Percentiles rank a stretch among this genome's conserved stretches.
Evolutionary conservation across 73 alveolate species (phyloP).

Genomic region (Paraurostyla sp.): DNA sequence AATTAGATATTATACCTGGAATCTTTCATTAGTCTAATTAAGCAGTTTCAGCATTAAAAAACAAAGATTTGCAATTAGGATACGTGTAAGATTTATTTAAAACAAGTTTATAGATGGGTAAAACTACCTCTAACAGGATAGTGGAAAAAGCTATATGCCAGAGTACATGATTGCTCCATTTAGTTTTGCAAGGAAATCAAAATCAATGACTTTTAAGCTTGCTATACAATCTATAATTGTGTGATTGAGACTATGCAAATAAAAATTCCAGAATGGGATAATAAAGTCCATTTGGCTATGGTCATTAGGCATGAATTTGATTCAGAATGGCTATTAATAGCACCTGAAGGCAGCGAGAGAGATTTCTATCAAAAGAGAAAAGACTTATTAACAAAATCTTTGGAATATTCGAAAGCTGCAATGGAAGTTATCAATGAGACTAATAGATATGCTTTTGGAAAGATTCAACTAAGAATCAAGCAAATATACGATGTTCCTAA

Average conservation of each 20-base stretch:
- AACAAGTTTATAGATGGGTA: background rate
- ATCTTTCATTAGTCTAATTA: background rate
- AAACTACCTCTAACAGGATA: background rate
- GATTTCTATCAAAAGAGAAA: background rate
- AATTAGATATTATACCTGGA: background rate
- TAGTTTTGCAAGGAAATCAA: conserved; percentile 20
- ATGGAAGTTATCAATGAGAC: conserved; percentile 50
- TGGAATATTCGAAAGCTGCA: conserved; percentile 26
- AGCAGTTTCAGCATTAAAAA: background rate
- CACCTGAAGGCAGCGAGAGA: conserved; percentile 29
- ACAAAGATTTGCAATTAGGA: conserved; percentile 13
- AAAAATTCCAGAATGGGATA: conserved; percentile 54
- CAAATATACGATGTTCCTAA: conserved; percentile 18
- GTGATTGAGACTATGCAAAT: background rate
- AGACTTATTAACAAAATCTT: background rate
- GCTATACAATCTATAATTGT: conserved; percentile 49
- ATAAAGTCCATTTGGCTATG: background rate
- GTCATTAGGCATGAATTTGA: conserved; percentile 64
- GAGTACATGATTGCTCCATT: conserved; percentile 25
- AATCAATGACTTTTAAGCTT: conserved; percentile 2
- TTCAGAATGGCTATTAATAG: conserved; percentile 41
- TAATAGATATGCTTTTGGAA: conserved; percentile 59
- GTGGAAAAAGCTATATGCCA: conserved; percentile 46
- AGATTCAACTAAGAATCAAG: conserved; percentile 1
- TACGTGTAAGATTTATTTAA: background rate